Percentiles rank a stretch among this genome's conserved stretches.
Evolutionary conservation across 306 rosid species (phyloP).

Genomic region (Cyamopsis tetragonoloba): DNA sequence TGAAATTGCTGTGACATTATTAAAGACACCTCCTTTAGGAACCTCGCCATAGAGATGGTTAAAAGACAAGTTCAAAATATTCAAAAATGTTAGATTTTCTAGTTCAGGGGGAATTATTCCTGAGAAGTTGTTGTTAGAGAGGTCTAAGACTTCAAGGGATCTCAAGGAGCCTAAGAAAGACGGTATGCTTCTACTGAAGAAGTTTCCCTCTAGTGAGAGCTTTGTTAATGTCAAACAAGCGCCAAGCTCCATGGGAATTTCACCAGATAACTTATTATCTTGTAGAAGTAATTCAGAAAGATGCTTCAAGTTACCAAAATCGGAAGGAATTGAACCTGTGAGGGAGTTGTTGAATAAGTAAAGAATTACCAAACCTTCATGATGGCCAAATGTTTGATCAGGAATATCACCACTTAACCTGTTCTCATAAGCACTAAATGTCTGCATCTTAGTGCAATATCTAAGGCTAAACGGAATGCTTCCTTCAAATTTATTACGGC

Average conservation of each 20-base stretch:
- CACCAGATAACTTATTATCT: constrained; percentile 12
- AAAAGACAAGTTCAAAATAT: constrained; percentile 23
- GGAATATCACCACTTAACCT: constrained; percentile 22
- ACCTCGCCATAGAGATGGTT: constrained; percentile 39
- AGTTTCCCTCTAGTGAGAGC: neutral
- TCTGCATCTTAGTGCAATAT: constrained; percentile 7
- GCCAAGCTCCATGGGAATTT: constrained; percentile 17
- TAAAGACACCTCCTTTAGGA: constrained; percentile 30
- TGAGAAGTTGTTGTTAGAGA: constrained; percentile 32
- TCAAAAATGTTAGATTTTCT: neutral
- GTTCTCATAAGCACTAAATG: neutral
- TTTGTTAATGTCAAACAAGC: neutral
- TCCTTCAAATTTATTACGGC: constrained; percentile 24
- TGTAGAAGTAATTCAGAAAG: neutral
- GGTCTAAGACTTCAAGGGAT: constrained; percentile 5
- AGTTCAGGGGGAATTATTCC: constrained; percentile 14
- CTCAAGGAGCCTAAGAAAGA: neutral
- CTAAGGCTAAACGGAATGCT: constrained; percentile 11
- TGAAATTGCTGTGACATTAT: neutral
- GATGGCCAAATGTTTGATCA: neutral
- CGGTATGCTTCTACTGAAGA: constrained; percentile 19
- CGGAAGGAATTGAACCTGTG: constrained; percentile 14
- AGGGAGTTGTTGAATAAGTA: constrained; percentile 7
- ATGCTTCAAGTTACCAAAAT: constrained; percentile 16
- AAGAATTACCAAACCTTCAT: neutral